Conservation (phyloP, 2,329 filamentous ascomycete species). For the Sporothrix phasma region DNA sequence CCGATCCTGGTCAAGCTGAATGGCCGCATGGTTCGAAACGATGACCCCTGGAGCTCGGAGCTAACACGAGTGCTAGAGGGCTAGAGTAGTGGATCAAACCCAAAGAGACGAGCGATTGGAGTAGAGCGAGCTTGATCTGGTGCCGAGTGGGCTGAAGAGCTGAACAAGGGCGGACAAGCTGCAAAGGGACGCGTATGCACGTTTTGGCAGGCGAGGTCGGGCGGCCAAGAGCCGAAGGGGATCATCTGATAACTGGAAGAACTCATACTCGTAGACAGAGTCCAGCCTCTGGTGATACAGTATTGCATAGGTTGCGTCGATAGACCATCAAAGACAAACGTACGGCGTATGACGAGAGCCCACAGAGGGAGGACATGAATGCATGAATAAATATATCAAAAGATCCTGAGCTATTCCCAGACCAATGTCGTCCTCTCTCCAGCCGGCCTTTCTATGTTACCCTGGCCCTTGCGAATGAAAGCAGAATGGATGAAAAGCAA, state of each 20-base stretch:
- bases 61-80: background rate
- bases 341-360: background rate
- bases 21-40: background rate
- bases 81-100: background rate
- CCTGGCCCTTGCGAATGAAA: background rate
- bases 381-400: background rate
- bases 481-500: background rate
- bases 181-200: slow-evolving; percentile 4
- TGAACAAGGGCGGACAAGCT: background rate
- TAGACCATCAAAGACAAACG: too few relatives aligned
- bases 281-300: too few relatives aligned
- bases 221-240: background rate
- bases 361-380: background rate
- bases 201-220: background rate
- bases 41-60: background rate
- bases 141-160: too few relatives aligned
- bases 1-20: slow-evolving; percentile 4
- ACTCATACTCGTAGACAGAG: too few relatives aligned
- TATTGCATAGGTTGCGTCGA: too few relatives aligned
- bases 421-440: slow-evolving; percentile 3
- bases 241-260: background rate
- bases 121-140: too few relatives aligned
- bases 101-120: background rate
- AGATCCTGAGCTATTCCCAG: background rate
- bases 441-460: slow-evolving; percentile 3